These are phyloP conservation scores for Myotisia sp. DNA, from an alignment of 2,329 filamentous ascomycete species.

Conservation along the genomic window DNA sequence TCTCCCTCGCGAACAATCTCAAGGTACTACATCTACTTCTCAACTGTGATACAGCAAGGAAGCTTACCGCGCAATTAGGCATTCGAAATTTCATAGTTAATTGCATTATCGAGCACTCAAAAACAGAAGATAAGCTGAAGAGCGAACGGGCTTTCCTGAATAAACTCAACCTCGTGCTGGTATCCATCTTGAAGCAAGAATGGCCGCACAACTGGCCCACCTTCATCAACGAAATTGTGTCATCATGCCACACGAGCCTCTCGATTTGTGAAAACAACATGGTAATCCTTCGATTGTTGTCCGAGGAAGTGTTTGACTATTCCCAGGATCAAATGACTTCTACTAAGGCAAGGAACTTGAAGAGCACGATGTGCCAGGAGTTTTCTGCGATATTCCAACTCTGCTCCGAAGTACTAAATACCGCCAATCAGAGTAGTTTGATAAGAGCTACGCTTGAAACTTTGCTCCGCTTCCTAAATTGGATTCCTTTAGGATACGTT, in stretches of 20 bases:
- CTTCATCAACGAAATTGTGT: constrained; percentile 99
- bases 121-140: constrained; percentile 74
- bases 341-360: constrained; percentile 85
- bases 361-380: constrained; percentile 97
- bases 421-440: constrained; percentile 72
- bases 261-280: constrained; percentile 99
- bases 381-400: constrained; percentile 98
- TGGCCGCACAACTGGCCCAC: constrained; percentile 99
- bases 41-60: constrained; percentile 3
- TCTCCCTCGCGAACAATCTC: constrained; percentile 84
- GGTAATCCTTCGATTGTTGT: constrained; percentile 87
- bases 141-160: constrained; percentile 80
- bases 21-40: constrained; percentile 52
- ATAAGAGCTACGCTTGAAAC: constrained; percentile 97
- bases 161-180: constrained; percentile 94
- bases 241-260: constrained; percentile 84
- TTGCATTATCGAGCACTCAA: constrained; percentile 91
- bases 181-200: constrained; percentile 96
- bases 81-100: constrained; percentile 99
- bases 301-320: constrained; percentile 97
- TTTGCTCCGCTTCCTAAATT: constrained; percentile 90
- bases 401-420: constrained; percentile 86
- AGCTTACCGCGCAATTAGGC: constrained; percentile 38
- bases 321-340: constrained; percentile 99
- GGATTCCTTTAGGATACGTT: constrained; percentile 96